Evolutionary conservation across 2,329 filamentous ascomycete species (phyloP), one percentile per base, ranked within the genome.

Genomic region (Fusarium stilboides): DNA sequence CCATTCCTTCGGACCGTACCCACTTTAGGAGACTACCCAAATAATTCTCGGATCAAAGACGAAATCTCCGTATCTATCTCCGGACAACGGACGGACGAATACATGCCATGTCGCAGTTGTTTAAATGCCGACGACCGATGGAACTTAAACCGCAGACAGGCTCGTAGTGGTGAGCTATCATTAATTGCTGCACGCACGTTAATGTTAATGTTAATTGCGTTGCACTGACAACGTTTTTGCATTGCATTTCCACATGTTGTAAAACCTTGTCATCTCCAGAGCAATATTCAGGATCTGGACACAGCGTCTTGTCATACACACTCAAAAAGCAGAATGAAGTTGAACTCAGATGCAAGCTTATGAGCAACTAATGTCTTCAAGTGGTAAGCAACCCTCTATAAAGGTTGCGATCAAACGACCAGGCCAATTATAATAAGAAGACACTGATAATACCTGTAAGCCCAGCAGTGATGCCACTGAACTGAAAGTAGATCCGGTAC

Each of bases 51-150:
- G 62, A 65, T 65, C 36, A 44, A 64, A 47, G 20, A 17, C 20
- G 20, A 43, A 31, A 44, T 63, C 51, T 57, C 60, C 57, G 36
- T 37, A 37, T 62, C 39, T 63, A 64, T 64, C 61, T 64, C 61
- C 61, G 59, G n/a, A 15, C 15, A 9, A 28, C 8, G 1, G 26
- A 31, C 22, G 22, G 33, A 39, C n/a, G n/a, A 51, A 49, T 20
- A 1, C 20, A 53, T 15, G 37, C 17, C 15, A 37, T 4, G 4
- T 39, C 58, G 44, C 58, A 37, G 36, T 43, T 43, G 19, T 28
- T 22, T 57, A 15, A 26, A 47, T 37, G 31, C 61, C 61, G 61
- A 65, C 22, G 53, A 47, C 61, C 61, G 61, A 60, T 46, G 46
- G 36, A 28, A 54, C 37, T 17, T 28, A 26, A 15, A 17, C 9